Percentiles rank a stretch among this genome's conserved stretches.
These are phyloP conservation scores for Apiospora saccharicola DNA, from an alignment of 2,329 filamentous ascomycete genomes.

Conservation along the genomic window DNA sequence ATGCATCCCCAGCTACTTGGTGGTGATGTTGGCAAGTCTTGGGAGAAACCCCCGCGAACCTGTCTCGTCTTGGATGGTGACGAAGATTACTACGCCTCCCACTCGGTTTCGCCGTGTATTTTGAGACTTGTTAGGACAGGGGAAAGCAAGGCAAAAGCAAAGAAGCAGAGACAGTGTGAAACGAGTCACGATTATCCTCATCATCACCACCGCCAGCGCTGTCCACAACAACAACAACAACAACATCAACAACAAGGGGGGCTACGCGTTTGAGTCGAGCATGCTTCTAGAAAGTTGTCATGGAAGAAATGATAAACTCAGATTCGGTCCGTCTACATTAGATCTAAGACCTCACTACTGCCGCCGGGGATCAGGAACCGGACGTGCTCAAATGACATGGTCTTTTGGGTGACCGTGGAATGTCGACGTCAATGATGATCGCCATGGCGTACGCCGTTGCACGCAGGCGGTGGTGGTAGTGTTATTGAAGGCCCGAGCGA, in stretches of 20 bases:
- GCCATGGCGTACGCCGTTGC: constrained; percentile 23
- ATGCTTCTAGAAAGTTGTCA: constrained; percentile 12
- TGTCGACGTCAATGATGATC: constrained; percentile 24
- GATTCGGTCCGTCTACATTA: constrained; percentile 8
- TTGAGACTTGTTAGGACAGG: not conserved
- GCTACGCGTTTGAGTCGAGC: not conserved
- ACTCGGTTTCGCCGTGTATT: not conserved
- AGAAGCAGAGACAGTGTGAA: not conserved
- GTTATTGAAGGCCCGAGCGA: not conserved
- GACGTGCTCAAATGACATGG: constrained; percentile 5
- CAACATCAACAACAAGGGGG: not conserved
- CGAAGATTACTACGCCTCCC: not conserved
- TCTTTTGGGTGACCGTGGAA: not conserved
- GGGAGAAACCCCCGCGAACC: constrained; percentile 8
- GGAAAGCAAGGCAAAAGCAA: not conserved
- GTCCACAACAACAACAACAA: constrained; percentile 3
- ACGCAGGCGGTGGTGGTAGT: not conserved
- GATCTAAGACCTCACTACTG: constrained; percentile 1
- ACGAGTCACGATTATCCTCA: constrained; percentile 9
- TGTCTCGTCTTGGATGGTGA: constrained; percentile 12
- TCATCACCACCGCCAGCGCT: not conserved
- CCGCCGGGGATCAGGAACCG: constrained; percentile 32
- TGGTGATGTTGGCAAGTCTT: not conserved
- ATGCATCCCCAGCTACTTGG: not conserved
- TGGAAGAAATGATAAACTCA: constrained; percentile 12